Conservation (phyloP, 73 alveolate genomes). For the Durusdinium trenchii region DNA sequence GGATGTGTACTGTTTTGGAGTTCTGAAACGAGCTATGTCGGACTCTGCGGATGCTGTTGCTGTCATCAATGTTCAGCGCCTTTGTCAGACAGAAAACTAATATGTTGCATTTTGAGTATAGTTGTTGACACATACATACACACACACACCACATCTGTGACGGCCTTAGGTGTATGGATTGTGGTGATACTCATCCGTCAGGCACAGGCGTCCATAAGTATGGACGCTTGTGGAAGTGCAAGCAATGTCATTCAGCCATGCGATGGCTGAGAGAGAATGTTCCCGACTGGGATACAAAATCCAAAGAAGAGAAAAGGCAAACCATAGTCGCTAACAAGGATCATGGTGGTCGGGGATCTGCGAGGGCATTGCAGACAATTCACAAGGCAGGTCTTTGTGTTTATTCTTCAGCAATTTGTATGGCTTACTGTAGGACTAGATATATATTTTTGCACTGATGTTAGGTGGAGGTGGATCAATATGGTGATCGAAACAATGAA, state of each 20-base stretch:
- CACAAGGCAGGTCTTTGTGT: background rate
- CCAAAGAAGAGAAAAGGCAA: background rate
- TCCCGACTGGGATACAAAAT: background rate
- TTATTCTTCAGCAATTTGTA: too few species aligned
- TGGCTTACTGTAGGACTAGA: background rate
- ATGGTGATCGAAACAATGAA: too few species aligned
- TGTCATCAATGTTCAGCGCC: background rate
- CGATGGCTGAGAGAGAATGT: conserved; percentile 34
- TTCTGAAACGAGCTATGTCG: too few species aligned
- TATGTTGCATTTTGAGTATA: background rate
- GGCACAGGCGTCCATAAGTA: background rate
- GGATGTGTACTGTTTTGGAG: too few species aligned
- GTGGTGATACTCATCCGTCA: background rate
- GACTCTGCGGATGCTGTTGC: too few species aligned
- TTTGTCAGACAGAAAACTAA: too few species aligned
- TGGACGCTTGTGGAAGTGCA: background rate
- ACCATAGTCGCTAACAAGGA: background rate
- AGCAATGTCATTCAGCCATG: background rate
- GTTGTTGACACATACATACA: background rate
- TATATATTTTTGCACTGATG: background rate
- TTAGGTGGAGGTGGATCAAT: conserved; percentile 32
- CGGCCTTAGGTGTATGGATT: conserved; percentile 9
- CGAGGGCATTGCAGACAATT: background rate
- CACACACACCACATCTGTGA: background rate
- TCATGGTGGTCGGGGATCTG: conserved; percentile 26